Evolutionary conservation across 225 moss, liverwort and hornwort species (phyloP).

Genomic region (Takakia lepidozioides): DNA sequence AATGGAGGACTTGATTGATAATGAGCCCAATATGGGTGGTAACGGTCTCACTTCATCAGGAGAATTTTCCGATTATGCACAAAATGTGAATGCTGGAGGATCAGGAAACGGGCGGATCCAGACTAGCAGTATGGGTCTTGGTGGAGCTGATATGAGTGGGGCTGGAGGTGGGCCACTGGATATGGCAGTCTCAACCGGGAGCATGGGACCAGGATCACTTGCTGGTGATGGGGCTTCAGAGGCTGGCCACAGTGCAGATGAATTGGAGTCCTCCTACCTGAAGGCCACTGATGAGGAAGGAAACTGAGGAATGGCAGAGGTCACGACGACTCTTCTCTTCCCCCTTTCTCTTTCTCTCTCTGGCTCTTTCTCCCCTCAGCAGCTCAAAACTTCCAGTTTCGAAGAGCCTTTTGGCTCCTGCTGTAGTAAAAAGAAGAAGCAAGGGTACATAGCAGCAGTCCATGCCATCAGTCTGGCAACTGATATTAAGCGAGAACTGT

Average conservation of each 20-base stretch:
- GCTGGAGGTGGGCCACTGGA: slow-evolving; percentile 2
- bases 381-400: too few relatives aligned
- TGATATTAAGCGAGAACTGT: too few relatives aligned
- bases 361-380: not conserved
- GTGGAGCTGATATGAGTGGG: not conserved
- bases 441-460: too few relatives aligned
- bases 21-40: not conserved
- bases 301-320: too few relatives aligned
- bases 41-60: slow-evolving; percentile 2
- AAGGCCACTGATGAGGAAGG: slow-evolving; percentile 3
- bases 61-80: slow-evolving; percentile 1
- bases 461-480: too few relatives aligned
- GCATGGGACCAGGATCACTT: not conserved
- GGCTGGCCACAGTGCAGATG: not conserved
- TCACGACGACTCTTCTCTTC: not conserved
- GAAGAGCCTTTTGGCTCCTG: too few relatives aligned
- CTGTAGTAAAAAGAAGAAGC: too few relatives aligned
- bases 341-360: slow-evolving; percentile 1
- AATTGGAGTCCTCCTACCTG: slow-evolving; percentile 3
- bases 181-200: slow-evolving; percentile 1
- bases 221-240: not conserved
- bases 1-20: not conserved
- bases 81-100: not conserved
- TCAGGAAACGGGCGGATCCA: not conserved
- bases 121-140: not conserved